These are phyloP conservation scores for Trichophyton benhamiae DNA, from an alignment of 2,329 filamentous ascomycete genomes.

Conservation along the genomic window DNA sequence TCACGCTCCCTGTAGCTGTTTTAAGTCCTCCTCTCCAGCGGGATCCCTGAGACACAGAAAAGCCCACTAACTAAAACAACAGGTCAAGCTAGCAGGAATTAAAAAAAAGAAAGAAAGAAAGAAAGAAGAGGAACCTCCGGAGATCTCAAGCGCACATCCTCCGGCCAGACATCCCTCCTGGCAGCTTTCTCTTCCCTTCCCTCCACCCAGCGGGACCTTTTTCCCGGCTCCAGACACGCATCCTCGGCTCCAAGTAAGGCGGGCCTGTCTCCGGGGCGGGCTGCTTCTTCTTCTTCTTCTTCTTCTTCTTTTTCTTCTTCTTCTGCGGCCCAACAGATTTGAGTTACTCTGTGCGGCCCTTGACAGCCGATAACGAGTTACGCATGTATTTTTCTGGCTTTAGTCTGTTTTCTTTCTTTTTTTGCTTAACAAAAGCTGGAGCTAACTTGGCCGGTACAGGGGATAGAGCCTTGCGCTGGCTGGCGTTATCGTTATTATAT, in stretches of 20 bases:
- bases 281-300: not conserved
- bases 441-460: not conserved
- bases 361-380: not conserved
- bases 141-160: not conserved
- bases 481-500: too few relatives aligned
- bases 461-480: not conserved
- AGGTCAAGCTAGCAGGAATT: too few relatives aligned
- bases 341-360: not conserved
- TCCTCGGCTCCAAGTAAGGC: not conserved
- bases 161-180: not conserved
- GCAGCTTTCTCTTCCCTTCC: not conserved
- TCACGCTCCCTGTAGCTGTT: not conserved
- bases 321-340: not conserved
- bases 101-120: too few relatives aligned
- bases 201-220: not conserved
- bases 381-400: not conserved
- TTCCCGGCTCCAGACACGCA: not conserved
- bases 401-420: not conserved
- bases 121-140: not conserved
- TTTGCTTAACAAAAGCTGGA: not conserved
- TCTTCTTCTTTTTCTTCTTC: too few relatives aligned
- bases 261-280: not conserved
- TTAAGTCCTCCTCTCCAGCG: not conserved
- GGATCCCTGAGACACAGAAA: not conserved
- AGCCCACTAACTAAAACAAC: not conserved